Percentiles rank a stretch among this genome's conserved stretches.
Conservation (phyloP, 202 grass and related monocot genomes). For the Setaria italica region DNA sequence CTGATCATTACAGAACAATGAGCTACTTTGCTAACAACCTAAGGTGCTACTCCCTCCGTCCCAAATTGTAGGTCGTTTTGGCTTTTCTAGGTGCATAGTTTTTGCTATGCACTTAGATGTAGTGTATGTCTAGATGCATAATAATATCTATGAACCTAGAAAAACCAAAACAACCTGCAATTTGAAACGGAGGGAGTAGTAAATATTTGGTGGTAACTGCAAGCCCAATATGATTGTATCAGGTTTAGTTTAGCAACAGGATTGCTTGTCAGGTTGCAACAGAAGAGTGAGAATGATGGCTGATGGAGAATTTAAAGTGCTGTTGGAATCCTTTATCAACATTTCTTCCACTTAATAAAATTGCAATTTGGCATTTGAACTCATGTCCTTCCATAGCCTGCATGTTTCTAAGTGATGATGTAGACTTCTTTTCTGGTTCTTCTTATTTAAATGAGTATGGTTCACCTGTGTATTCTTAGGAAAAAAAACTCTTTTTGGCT, state of each 20-base stretch:
- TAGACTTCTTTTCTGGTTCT: constrained; percentile 15
- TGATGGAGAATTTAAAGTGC: constrained; percentile 1
- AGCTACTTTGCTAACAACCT: constrained; percentile 22
- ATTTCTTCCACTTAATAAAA: constrained; percentile 20
- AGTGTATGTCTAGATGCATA: no score
- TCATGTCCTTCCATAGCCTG: constrained; percentile 15
- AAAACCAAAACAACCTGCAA: no score
- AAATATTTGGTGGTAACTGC: constrained; percentile 9
- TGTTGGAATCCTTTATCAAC: neutral
- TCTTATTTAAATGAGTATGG: neutral
- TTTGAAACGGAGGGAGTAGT: neutral
- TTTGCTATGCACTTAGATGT: no score
- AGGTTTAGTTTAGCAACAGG: constrained; percentile 25
- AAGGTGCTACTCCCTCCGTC: neutral
- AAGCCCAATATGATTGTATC: neutral
- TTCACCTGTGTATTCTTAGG: neutral
- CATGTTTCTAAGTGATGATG: neutral
- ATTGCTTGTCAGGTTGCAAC: neutral
- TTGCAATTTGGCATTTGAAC: constrained; percentile 13
- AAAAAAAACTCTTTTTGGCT: neutral
- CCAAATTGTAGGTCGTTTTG: no score
- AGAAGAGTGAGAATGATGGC: neutral
- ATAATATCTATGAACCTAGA: no score
- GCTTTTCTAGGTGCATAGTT: no score
- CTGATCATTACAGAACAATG: constrained; percentile 13